Conservation (phyloP, 148 eudicot species). For the Selenicereus undatus region DNA sequence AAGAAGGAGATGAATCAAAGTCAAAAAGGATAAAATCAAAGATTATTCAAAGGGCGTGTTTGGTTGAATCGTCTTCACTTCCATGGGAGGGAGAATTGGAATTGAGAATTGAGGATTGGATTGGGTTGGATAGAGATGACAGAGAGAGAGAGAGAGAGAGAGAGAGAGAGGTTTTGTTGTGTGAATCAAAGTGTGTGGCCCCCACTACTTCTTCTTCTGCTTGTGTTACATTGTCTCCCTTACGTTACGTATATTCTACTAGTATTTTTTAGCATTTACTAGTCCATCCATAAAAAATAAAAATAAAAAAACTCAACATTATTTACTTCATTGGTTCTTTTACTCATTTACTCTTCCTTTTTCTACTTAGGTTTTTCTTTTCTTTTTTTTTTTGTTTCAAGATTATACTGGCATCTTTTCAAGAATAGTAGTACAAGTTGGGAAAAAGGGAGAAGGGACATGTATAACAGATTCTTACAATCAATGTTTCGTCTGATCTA, state of each 20-base stretch:
- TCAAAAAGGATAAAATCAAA: conserved; percentile 24
- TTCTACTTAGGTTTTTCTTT: no score
- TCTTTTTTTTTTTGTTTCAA: no score
- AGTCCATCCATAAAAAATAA: neutral
- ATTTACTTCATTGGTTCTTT: no score
- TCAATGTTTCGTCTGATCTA: no score
- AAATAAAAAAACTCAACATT: no score
- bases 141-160: conserved; percentile 4
- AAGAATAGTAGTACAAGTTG: no score
- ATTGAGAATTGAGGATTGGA: neutral
- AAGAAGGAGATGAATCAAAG: conserved; percentile 8
- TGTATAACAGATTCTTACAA: no score
- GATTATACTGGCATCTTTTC: no score
- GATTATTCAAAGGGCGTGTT: neutral
- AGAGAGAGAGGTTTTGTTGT: neutral
- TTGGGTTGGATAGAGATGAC: conserved; percentile 19
- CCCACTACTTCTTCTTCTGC: conserved; percentile 17
- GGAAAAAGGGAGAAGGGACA: no score
- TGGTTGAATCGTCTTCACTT: conserved; percentile 19
- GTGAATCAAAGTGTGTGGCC: conserved; percentile 14
- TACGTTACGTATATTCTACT: conserved; percentile 26
- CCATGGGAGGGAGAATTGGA: neutral
- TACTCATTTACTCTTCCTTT: no score
- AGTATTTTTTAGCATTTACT: neutral
- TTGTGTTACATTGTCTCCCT: conserved; percentile 29